These are phyloP conservation scores for Tetrahymena thermophila DNA, from an alignment of 73 alveolate genomes.

Conservation along the genomic window DNA sequence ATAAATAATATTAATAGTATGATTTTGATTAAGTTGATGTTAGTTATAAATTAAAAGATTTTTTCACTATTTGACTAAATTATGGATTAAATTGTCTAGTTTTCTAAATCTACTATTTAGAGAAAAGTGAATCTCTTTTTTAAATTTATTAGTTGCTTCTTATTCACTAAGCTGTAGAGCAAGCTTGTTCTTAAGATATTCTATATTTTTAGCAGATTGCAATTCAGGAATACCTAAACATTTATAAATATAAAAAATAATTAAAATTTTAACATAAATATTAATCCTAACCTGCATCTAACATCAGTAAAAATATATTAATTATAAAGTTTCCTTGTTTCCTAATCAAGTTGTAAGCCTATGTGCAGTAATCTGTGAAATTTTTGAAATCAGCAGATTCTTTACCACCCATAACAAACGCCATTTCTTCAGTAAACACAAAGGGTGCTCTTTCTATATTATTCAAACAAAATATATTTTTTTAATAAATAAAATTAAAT, in stretches of 20 bases:
- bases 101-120: constrained; percentile 35
- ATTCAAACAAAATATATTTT: background rate
- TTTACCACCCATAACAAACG: constrained; percentile 68
- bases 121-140: constrained; percentile 37
- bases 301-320: constrained; percentile 72
- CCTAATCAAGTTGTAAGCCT: constrained; percentile 73
- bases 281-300: constrained; percentile 63
- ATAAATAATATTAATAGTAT: too few relatives aligned
- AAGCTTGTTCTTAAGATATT: constrained; percentile 41
- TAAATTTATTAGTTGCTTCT: constrained; percentile 53
- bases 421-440: constrained; percentile 76
- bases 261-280: background rate
- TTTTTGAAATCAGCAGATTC: constrained; percentile 47
- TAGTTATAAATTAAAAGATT: background rate
- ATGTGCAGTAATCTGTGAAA: constrained; percentile 58
- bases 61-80: background rate
- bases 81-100: constrained; percentile 35
- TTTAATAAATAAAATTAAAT: background rate
- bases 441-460: constrained; percentile 84
- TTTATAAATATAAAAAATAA: background rate
- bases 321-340: constrained; percentile 54
- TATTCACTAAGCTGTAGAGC: constrained; percentile 35
- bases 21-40: background rate
- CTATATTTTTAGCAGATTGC: constrained; percentile 53
- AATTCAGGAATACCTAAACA: constrained; percentile 55